Evolutionary conservation across 2,329 filamentous ascomycete genomes (phyloP).

Genomic region (Juglanconis sp.): DNA sequence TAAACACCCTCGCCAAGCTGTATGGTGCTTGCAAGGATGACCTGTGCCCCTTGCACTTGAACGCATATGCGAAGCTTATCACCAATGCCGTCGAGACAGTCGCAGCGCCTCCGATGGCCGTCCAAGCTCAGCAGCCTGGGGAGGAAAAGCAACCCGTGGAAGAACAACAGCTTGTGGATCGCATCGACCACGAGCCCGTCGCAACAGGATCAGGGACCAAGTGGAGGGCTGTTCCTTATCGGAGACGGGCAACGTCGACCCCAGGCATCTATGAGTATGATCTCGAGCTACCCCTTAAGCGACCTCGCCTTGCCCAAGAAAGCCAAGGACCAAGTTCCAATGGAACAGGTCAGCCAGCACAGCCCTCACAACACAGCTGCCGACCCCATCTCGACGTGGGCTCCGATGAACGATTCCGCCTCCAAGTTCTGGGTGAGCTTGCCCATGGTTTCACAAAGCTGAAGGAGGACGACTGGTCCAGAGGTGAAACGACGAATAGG

Average conservation of each 20-base stretch:
- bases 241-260: constrained; percentile 14
- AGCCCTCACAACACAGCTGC: not conserved
- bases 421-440: constrained; percentile 13
- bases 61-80: constrained; percentile 12
- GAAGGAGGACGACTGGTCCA: constrained; percentile 16
- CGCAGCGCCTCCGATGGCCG: not conserved
- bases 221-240: constrained; percentile 14
- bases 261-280: constrained; percentile 15
- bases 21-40: constrained; percentile 14
- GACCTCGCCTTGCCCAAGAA: constrained; percentile 1
- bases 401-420: constrained; percentile 12
- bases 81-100: constrained; percentile 8
- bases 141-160: not conserved
- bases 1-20: constrained; percentile 2
- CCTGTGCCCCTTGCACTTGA: constrained; percentile 11
- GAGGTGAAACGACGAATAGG: constrained; percentile 17
- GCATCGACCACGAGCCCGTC: not conserved
- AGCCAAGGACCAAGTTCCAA: not conserved
- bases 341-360: not conserved
- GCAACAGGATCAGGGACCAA: constrained; percentile 12
- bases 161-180: not conserved
- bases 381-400: constrained; percentile 3
- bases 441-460: constrained; percentile 13
- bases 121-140: not conserved
- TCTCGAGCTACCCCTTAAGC: constrained; percentile 13